phyloP scores from a whole-genome alignment of 1,284 basidiomycete species.

The Athelia psychrophila region DNA sequence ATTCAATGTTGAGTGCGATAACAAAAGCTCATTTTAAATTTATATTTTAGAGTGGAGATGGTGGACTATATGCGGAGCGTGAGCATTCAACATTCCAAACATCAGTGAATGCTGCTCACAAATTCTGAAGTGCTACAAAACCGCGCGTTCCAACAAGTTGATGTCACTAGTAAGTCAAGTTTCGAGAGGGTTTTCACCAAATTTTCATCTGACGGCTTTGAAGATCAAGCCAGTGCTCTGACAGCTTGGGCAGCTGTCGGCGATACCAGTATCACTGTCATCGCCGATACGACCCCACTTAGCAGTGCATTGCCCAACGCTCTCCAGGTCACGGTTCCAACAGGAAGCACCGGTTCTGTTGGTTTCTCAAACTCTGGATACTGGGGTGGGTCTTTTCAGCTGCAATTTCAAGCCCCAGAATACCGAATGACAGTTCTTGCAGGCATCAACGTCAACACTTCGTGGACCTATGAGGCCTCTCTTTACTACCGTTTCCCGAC shows the following conservation, averaged over 20 bases:
- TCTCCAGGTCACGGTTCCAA: constrained; percentile 49
- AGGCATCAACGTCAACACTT: constrained; percentile 62
- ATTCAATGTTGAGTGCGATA: not conserved
- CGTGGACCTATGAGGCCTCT: constrained; percentile 61
- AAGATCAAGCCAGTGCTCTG: constrained; percentile 47
- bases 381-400: constrained; percentile 41
- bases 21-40: constrained; percentile 1
- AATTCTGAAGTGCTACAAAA: constrained; percentile 48
- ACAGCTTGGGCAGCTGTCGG: constrained; percentile 54
- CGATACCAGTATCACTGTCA: constrained; percentile 46
- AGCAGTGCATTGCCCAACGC: constrained; percentile 65
- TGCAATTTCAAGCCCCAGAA: constrained; percentile 1
- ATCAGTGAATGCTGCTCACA: not conserved
- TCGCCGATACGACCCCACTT: constrained; percentile 49
- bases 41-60: constrained; percentile 49
- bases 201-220: not conserved
- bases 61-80: constrained; percentile 58
- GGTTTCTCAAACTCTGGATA: constrained; percentile 64
- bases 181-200: not conserved
- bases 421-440: constrained; percentile 1
- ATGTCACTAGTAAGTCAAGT: constrained; percentile 35
- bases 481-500: constrained; percentile 61
- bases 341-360: constrained; percentile 36
- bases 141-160: constrained; percentile 55
- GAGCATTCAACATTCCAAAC: constrained; percentile 11